Percentiles rank a stretch among this genome's conserved stretches.
phyloP scores from a whole-genome alignment of 2,329 filamentous ascomycete species.

The Zymoseptoria pseudotritici region DNA sequence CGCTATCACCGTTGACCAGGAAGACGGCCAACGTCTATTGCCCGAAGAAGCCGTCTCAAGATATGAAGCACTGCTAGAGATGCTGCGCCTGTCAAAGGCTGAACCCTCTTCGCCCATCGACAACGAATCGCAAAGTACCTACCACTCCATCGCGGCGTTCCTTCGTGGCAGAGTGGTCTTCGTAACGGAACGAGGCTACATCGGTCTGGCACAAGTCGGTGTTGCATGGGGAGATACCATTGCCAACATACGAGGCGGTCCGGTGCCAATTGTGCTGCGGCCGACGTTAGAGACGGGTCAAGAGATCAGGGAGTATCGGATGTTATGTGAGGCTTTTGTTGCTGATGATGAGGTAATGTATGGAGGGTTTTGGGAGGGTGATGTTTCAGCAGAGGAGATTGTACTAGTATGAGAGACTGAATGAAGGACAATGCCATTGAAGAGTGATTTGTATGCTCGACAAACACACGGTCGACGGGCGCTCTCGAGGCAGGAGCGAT shows the following conservation, averaged over 20 bases:
- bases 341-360: slow-evolving; percentile 1
- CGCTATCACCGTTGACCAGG: slow-evolving; percentile 13
- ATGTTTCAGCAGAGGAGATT: neutral
- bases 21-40: slow-evolving; percentile 6
- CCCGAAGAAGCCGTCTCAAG: slow-evolving; percentile 7
- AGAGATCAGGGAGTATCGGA: slow-evolving; percentile 3
- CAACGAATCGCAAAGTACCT: slow-evolving; percentile 4
- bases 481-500: neutral
- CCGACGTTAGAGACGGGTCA: slow-evolving; percentile 5
- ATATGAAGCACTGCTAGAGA: slow-evolving; percentile 11
- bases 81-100: slow-evolving; percentile 2
- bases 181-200: slow-evolving; percentile 12
- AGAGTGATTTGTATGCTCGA: neutral
- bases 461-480: neutral
- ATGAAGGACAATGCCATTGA: neutral
- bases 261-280: slow-evolving; percentile 12
- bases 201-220: slow-evolving; percentile 12
- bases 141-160: slow-evolving; percentile 8
- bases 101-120: neutral
- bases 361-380: neutral
- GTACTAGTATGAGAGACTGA: neutral
- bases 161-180: slow-evolving; percentile 15
- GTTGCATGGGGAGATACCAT: slow-evolving; percentile 12
- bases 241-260: slow-evolving; percentile 7
- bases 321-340: slow-evolving; percentile 13